Conservation (phyloP, 2,329 filamentous ascomycete genomes). For the Macrophomina phaseolina region DNA sequence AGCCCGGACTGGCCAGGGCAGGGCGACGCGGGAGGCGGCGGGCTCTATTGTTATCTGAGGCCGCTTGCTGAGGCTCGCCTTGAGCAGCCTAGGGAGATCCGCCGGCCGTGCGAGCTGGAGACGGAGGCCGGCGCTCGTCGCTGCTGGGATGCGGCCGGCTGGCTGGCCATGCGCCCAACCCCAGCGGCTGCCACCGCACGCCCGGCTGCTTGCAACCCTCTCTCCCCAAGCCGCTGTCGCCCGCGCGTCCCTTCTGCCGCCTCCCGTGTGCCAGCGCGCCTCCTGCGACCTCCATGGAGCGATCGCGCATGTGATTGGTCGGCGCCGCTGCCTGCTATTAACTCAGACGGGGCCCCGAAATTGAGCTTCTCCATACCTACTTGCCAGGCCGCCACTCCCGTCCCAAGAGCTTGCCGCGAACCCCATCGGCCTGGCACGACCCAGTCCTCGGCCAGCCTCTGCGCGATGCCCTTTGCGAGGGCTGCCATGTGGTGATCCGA, state of each 20-base stretch:
- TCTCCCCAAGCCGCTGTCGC: constrained; percentile 3
- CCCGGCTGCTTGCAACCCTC: neutral
- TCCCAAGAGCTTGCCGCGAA: neutral
- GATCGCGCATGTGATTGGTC: constrained; percentile 23
- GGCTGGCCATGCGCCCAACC: neutral
- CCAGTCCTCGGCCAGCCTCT: neutral
- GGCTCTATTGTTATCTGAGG: neutral
- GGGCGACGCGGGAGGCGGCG: neutral
- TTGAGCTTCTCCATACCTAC: constrained; percentile 26
- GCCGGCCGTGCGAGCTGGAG: constrained; percentile 14
- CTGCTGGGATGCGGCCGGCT: neutral
- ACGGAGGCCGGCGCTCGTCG: neutral
- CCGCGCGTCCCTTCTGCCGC: neutral
- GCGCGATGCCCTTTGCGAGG: constrained; percentile 21
- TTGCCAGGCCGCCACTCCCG: constrained; percentile 18
- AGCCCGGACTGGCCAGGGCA: no score
- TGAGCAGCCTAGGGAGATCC: neutral
- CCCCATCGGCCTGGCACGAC: constrained; percentile 19
- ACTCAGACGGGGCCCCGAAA: constrained; percentile 26
- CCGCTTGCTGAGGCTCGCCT: no score
- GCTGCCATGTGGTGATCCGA: constrained; percentile 19
- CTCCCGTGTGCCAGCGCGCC: constrained; percentile 7
- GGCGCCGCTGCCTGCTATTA: constrained; percentile 20
- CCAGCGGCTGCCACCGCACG: neutral
- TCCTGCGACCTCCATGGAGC: constrained; percentile 12